Conservation (phyloP, 768 basidiomycete species). For the Amanita jacksonii region DNA sequence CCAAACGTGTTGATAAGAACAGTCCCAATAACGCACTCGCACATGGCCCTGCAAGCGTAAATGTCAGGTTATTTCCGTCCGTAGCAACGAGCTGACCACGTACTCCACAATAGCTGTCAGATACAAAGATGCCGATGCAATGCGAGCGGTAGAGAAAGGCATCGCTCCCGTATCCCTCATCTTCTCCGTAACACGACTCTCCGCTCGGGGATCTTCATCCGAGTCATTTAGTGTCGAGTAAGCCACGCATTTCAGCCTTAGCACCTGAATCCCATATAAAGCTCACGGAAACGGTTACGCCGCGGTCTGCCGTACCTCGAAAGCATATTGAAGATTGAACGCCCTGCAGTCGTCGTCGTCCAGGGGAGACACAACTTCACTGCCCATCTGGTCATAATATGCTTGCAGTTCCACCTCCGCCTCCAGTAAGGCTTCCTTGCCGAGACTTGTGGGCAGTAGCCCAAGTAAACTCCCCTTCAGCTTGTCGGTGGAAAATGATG, state of each 20-base stretch:
- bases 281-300: too few relatives aligned
- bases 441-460: constrained; percentile 70
- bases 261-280: too few relatives aligned
- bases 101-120: constrained; percentile 91
- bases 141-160: constrained; percentile 42
- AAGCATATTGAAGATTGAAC: constrained; percentile 67
- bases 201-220: constrained; percentile 64
- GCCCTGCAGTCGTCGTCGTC: constrained; percentile 47
- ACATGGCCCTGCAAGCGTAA: constrained; percentile 51
- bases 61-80: constrained; percentile 15
- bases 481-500: constrained; percentile 64
- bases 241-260: constrained; percentile 80
- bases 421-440: constrained; percentile 87
- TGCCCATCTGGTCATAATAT: constrained; percentile 70
- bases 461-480: constrained; percentile 64
- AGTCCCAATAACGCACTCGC: constrained; percentile 53
- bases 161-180: constrained; percentile 42
- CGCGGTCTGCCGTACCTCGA: constrained; percentile 44
- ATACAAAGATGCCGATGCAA: constrained; percentile 82
- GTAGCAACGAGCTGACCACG: constrained; percentile 26
- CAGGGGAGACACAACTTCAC: constrained; percentile 19
- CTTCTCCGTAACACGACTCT: constrained; percentile 51
- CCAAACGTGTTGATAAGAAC: constrained; percentile 2
- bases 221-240: constrained; percentile 79
- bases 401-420: constrained; percentile 89